Evolutionary conservation across 257 asterid genomes (phyloP).

Genomic region (Scutellaria galericulata): DNA sequence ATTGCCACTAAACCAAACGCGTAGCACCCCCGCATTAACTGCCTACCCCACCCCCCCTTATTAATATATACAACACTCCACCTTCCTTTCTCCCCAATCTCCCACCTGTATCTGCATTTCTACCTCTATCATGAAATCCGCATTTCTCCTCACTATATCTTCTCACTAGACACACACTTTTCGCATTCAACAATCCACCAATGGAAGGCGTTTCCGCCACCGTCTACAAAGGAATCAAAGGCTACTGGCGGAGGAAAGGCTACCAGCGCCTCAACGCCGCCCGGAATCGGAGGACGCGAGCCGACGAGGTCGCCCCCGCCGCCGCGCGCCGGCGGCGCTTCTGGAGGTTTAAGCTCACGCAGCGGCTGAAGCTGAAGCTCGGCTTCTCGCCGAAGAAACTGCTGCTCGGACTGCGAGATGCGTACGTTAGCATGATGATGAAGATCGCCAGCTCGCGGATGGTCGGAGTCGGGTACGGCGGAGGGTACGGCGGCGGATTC

Average conservation of each 20-base stretch:
- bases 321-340: conserved; percentile 43
- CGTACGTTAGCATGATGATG: conserved; percentile 66
- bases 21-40: conserved; percentile 38
- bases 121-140: conserved; percentile 34
- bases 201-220: conserved; percentile 53
- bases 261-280: conserved; percentile 50
- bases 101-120: conserved; percentile 38
- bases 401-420: conserved; percentile 55
- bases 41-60: conserved; percentile 31
- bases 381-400: conserved; percentile 69
- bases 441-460: conserved; percentile 48
- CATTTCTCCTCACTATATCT: conserved; percentile 30
- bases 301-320: conserved; percentile 37
- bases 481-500: conserved; percentile 40
- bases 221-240: conserved; percentile 44
- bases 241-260: conserved; percentile 66
- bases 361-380: conserved; percentile 51
- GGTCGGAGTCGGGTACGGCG: conserved; percentile 39
- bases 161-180: background rate
- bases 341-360: conserved; percentile 57
- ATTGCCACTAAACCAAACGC: conserved; percentile 32
- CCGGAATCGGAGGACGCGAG: conserved; percentile 37
- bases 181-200: background rate
- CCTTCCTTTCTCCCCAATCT: conserved; percentile 34
- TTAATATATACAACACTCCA: conserved; percentile 40